Percentiles rank a stretch among this genome's conserved stretches.
Evolutionary conservation across 1,284 basidiomycete species (phyloP).

Genomic region (Bothia castanella): DNA sequence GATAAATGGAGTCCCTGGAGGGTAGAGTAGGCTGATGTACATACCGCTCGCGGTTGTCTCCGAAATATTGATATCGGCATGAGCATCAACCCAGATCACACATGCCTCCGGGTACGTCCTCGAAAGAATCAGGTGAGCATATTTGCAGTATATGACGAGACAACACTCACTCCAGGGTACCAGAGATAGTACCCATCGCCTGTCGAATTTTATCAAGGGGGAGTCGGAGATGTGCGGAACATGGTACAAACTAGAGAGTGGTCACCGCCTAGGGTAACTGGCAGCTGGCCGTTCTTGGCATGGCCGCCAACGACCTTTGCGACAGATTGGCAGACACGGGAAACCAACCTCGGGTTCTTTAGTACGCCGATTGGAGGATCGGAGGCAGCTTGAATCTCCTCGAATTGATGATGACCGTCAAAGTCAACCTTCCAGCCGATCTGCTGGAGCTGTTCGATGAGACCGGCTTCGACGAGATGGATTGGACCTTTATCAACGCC

Average conservation of each 20-base stretch:
- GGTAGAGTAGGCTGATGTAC: slow-evolving; percentile 11
- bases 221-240: slow-evolving; percentile 2
- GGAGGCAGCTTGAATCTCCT: slow-evolving; percentile 60
- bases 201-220: slow-evolving; percentile 30
- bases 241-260: slow-evolving; percentile 74
- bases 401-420: slow-evolving; percentile 86
- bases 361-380: slow-evolving; percentile 86
- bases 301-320: slow-evolving; percentile 74
- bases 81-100: slow-evolving; percentile 92
- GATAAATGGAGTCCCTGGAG: slow-evolving; percentile 2
- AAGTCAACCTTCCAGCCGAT: slow-evolving; percentile 91
- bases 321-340: slow-evolving; percentile 78
- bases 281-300: slow-evolving; percentile 74
- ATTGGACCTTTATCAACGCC: slow-evolving; percentile 94
- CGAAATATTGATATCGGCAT: slow-evolving; percentile 93
- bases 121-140: slow-evolving; percentile 14
- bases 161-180: slow-evolving; percentile 62
- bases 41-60: slow-evolving; percentile 78
- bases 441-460: slow-evolving; percentile 68
- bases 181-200: slow-evolving; percentile 91
- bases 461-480: slow-evolving; percentile 80
- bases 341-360: slow-evolving; percentile 86
- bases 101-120: slow-evolving; percentile 73
- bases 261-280: slow-evolving; percentile 94
- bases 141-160: background rate